Conservation (phyloP, 2,329 filamentous ascomycete species). For the Talaromyces sp. region DNA sequence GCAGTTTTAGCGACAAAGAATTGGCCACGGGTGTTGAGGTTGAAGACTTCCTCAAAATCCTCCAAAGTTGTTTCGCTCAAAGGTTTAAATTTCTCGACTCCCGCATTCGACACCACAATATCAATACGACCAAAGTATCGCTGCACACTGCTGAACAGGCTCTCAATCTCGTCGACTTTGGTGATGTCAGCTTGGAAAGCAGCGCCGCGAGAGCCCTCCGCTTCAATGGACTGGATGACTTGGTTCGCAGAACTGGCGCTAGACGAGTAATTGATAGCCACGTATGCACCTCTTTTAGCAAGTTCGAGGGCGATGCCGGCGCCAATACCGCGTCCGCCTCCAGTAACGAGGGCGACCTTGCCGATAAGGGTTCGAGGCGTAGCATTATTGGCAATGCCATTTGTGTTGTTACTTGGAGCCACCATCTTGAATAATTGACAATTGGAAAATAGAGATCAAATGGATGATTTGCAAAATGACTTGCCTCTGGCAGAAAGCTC, state of each 20-base stretch:
- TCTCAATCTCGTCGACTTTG: slow-evolving; percentile 59
- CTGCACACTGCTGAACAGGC: slow-evolving; percentile 61
- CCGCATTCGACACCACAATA: slow-evolving; percentile 65
- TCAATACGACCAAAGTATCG: slow-evolving; percentile 63
- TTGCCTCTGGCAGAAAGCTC: background rate
- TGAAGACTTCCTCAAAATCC: slow-evolving; percentile 53
- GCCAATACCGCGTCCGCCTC: slow-evolving; percentile 40
- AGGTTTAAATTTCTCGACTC: slow-evolving; percentile 37
- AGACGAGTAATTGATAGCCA: slow-evolving; percentile 52
- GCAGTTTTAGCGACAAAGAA: slow-evolving; percentile 64
- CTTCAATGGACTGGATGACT: slow-evolving; percentile 64
- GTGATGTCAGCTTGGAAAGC: slow-evolving; percentile 66
- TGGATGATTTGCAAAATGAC: background rate
- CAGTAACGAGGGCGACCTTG: slow-evolving; percentile 38
- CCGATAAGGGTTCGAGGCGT: slow-evolving; percentile 12
- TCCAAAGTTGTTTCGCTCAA: slow-evolving; percentile 25
- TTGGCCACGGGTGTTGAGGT: slow-evolving; percentile 60
- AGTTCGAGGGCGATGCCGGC: slow-evolving; percentile 42
- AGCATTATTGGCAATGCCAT: background rate
- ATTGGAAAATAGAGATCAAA: background rate
- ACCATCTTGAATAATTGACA: background rate
- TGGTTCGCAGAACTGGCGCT: slow-evolving; percentile 61
- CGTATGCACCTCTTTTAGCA: slow-evolving; percentile 37
- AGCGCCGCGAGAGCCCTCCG: slow-evolving; percentile 58
- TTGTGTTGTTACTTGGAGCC: slow-evolving; percentile 12